Conservation (phyloP, 306 rosid genomes). For the Purshia tridentata region DNA sequence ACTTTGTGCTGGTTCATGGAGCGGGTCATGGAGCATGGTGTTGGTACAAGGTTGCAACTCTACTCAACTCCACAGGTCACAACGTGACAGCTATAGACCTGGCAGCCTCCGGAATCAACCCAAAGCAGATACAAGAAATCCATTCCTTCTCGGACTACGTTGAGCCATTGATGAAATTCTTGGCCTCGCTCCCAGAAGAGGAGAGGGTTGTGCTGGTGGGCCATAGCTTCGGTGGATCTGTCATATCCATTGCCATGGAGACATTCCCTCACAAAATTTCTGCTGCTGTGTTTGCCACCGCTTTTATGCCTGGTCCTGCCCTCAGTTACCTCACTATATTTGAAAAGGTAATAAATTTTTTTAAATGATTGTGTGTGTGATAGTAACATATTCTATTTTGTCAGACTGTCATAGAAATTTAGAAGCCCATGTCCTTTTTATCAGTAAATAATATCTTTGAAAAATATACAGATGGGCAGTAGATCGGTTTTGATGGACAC, state of each 20-base stretch:
- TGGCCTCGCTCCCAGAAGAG: conserved; percentile 25
- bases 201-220: conserved; percentile 45
- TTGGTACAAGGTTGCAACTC: conserved; percentile 39
- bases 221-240: conserved; percentile 41
- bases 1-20: conserved; percentile 48
- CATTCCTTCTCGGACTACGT: conserved; percentile 29
- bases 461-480: no score
- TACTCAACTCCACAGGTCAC: conserved; percentile 35
- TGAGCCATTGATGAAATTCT: conserved; percentile 40
- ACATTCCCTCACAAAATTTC: conserved; percentile 33
- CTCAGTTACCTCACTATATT: background rate
- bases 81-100: conserved; percentile 41
- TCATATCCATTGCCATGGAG: conserved; percentile 41
- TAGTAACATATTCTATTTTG: no score
- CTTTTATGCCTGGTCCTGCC: conserved; percentile 38
- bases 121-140: conserved; percentile 21
- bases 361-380: no score
- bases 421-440: no score
- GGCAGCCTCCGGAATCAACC: conserved; percentile 48
- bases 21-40: conserved; percentile 49
- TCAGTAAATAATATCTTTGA: no score
- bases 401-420: no score
- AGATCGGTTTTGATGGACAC: conserved; percentile 3
- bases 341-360: conserved; percentile 10
- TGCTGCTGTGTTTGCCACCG: conserved; percentile 32